Evolutionary conservation across 148 eudicot genomes (phyloP), one percentile per base, ranked within the genome.

Genomic region (Spergularia marina): DNA sequence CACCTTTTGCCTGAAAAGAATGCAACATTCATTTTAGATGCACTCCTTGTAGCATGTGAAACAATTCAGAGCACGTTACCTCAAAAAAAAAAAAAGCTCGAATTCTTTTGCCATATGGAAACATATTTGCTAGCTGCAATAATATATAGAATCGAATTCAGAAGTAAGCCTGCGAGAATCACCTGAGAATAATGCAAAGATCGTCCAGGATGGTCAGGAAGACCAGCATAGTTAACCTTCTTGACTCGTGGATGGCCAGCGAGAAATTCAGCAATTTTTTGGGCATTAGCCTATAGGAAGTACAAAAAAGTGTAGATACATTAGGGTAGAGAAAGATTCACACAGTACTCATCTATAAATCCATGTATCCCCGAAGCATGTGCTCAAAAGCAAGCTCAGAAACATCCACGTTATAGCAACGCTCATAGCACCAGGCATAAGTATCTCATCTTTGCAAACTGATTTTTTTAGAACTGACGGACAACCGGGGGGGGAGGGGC

Each of bases 231-330:
- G 77, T 92, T 86, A 70, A 96, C 99, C 85, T 72, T 87, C 82
- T 79, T 89, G 67, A 96, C 97, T 68, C 85, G 84, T 13, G 99
- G 95, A 86, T 96, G 98, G 49, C 86, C 76, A n/a, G 97, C 66
- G 51, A 96, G 93, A 85, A 92, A 96, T 71, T 96, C 99, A 23
- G 99, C 98, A 66, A 96, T 92, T 76, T 91, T 96, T 74, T 96
- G 90, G 39, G 99, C 98, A 85, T 92, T 96, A 10, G 91, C 97
- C 99, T 96, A 88, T 73, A 71, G 54, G 75, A 72, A 57, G 36
- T 23, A 70, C 60, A 71, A 18, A 70, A 16, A 68, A 51, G 23
- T 9, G 40, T 49, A 47, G 41, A 4, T 10, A 17, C 21, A 59
- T 44, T 9, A 76, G 12, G 62, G 23, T 6, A 58, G 44, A 41